These are phyloP conservation scores for Phialocephala subalpina DNA, from an alignment of 2,329 filamentous ascomycete species.

Conservation along the genomic window DNA sequence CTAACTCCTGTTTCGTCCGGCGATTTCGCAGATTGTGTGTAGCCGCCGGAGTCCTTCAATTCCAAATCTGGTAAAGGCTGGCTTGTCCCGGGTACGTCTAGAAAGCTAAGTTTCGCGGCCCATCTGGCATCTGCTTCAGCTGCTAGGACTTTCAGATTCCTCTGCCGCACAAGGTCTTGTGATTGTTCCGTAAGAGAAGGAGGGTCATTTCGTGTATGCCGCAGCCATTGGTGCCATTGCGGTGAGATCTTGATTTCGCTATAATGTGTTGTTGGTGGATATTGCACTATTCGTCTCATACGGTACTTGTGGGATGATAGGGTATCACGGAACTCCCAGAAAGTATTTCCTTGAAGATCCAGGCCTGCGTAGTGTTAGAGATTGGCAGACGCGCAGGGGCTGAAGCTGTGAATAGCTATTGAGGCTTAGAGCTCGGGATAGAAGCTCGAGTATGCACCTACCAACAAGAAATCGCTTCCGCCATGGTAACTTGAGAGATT, in stretches of 20 bases:
- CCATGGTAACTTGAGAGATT: conserved; percentile 68
- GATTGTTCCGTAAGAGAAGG: conserved; percentile 66
- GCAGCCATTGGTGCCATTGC: conserved; percentile 75
- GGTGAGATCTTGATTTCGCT: conserved; percentile 65
- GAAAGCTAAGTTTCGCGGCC: conserved; percentile 63
- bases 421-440: conserved; percentile 1
- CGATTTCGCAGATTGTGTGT: conserved; percentile 15
- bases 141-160: conserved; percentile 62
- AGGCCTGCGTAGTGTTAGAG: conserved; percentile 54
- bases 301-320: conserved; percentile 48
- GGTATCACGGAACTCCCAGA: conserved; percentile 70
- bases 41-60: conserved; percentile 24
- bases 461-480: conserved; percentile 69
- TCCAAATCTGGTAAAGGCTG: conserved; percentile 44
- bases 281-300: conserved; percentile 69
- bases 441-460: conserved; percentile 40
- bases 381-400: not conserved
- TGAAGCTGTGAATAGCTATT: not conserved
- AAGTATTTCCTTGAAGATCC: conserved; percentile 72
- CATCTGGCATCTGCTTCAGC: conserved; percentile 70
- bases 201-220: conserved; percentile 62
- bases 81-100: conserved; percentile 48
- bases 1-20: not conserved
- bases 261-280: conserved; percentile 61
- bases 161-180: conserved; percentile 59